Evolutionary conservation across 2,329 filamentous ascomycete species (phyloP).

Genomic region (Biscogniauxia mediterranea): DNA sequence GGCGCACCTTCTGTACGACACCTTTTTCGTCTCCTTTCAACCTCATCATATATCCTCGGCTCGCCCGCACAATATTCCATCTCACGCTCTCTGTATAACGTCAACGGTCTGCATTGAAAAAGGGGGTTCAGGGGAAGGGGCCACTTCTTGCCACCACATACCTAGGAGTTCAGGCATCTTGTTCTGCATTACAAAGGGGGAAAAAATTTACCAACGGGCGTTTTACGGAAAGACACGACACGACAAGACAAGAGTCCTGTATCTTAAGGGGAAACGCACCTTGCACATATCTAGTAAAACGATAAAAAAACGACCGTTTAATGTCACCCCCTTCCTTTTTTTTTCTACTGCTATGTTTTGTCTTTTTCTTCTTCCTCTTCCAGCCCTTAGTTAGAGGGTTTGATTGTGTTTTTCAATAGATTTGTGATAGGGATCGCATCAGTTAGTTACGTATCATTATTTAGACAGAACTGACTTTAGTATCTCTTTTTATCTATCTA

Average conservation of each 20-base stretch:
- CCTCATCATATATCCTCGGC: constrained; percentile 3
- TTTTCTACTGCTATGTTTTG: background rate
- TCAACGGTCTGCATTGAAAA: constrained; percentile 25
- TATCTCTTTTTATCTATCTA: constrained; percentile 13
- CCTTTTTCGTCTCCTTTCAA: background rate
- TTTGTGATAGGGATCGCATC: background rate
- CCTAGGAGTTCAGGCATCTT: constrained; percentile 17
- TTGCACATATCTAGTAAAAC: constrained; percentile 25
- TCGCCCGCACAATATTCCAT: constrained; percentile 10
- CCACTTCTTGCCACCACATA: constrained; percentile 11
- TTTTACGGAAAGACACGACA: constrained; percentile 6
- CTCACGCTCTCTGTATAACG: constrained; percentile 23
- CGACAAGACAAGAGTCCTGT: constrained; percentile 8
- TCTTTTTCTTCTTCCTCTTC: background rate
- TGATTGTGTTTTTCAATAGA: background rate
- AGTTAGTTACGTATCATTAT: background rate
- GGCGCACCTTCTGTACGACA: background rate
- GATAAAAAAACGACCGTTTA: background rate
- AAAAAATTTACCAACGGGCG: constrained; percentile 18
- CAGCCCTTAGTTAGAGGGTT: background rate
- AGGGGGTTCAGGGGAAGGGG: constrained; percentile 20
- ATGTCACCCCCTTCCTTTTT: no score
- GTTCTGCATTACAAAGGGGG: constrained; percentile 23
- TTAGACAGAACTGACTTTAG: constrained; percentile 3
- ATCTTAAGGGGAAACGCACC: constrained; percentile 19